Base-by-base conservation (phyloP, 1,284 basidiomycete genomes). In the Moesziomyces aphidis region DNA sequence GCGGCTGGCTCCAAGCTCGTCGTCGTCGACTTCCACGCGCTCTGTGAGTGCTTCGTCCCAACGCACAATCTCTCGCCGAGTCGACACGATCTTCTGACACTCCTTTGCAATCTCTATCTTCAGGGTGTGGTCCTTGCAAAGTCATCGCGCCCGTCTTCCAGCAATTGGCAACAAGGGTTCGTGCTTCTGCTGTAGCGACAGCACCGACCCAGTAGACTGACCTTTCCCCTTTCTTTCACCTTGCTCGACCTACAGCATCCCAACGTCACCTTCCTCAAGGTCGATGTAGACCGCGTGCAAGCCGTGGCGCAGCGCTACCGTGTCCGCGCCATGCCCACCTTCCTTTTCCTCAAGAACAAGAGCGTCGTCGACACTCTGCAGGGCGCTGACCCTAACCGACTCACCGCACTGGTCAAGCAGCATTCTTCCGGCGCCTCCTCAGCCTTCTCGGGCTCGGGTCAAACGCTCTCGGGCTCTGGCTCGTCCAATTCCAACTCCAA, bases 241-340 rank as follows among this genome's bases (percentile, higher is more conserved):
- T 34, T 13, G 39, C 23, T 4, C 23, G 3, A 22, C 21, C 7
- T 21, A 63, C 60, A 73, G 70, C 45, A 64, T 43, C 50, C 70
- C 45, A 73, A 59, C 49, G 60, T 52, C 26, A 78, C 82, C 26
- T 77, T 63, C 55, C 76, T 78, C 58, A 87, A 86, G 79, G 81
- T 87, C 55, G 87, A 87, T 54, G 86, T 87, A 46, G 87, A 87
- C 76, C 74, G 78, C 50, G 81, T 85, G 28, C 73, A 74, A 36
- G 77, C 80, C 28, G 82, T 87, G 23, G 86, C 87, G 26, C 78
- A 80, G 48, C 75, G 85, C 50, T 87, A 85, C 79, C 55, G 76
- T 19, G 78, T 87, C 31, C 63, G 79, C 9, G 87, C 87, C 15
- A 87, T 87, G 86, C 87, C 87, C 5, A 87, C 87, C 5, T 87